Base-by-base conservation (phyloP, 495 filamentous ascomycete genomes). In the Pyronema omphalodes region DNA sequence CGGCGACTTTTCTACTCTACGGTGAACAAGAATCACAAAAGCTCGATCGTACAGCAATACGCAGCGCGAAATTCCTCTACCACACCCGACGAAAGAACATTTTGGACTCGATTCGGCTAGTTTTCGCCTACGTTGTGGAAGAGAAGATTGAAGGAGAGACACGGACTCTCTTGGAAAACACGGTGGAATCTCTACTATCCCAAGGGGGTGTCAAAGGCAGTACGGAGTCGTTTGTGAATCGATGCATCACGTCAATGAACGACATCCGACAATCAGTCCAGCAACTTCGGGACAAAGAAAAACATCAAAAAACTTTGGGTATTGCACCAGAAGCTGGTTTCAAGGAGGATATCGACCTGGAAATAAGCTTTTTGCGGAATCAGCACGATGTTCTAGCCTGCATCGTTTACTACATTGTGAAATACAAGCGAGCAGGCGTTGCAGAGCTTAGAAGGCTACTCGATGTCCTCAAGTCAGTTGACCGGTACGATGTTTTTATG, bases 341-440 rank as follows among this genome's bases (percentile, higher is more conserved):
- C 3, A 71, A 74, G 52, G 86, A 94, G 60, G 78, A 78, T 4
- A 72, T 86, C 35, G 79, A 83, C 53, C 77, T 82, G 59, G 80
- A 93, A 60, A 76, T 81, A 36, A 62, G 69, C 18, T 87, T 81
- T 58, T 72, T 96, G 33, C 74, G 76, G 12, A 76, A 83, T 61
- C 88, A 96, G 67, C 93, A 96, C 64, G 89, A 95, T 65, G 76
- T 80, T 7, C 74, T 99, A n/a, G 78, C 80, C 0, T 75, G 81
- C 7, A 81, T 89, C 45, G 63, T 89, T 17, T 80, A 76, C 55
- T 77, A 83, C 60, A 73, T 93, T 8, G 75, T 91, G 52, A 86
- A 89, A 61, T 79, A 76, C 44, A 76, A 78, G 46, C 78, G 80
- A 53, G 80, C 82, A 0, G 72, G 69, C 40, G 62, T 76, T n/a